Evolutionary conservation across 441 rosid genomes (phyloP), one percentile per base, ranked within the genome.

Genomic region (Populus hybrid): DNA sequence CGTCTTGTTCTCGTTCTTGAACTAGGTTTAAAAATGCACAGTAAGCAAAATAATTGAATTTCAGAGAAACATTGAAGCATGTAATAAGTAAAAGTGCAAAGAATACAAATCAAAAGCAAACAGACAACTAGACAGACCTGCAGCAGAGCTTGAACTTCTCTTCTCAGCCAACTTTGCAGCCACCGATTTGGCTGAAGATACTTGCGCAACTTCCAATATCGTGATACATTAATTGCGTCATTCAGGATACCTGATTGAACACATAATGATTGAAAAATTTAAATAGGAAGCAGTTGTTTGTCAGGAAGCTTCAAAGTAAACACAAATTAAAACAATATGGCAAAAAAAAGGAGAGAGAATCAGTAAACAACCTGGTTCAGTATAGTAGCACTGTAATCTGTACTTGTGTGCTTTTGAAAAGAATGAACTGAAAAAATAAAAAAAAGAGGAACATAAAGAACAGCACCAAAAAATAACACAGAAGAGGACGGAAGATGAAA

Each of bases 101-200:
- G 65, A 53, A 9, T 6, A 30, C 34, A 68, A 67, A 75, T 50
- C 46, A 53, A n/a, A 67, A 24, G 35, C 21, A 53, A 75, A 71
- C 23, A 8, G 57, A 59, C 36, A 67, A 66, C 78, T 36, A 74
- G 59, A 65, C 46, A 66, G 57, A 94, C 99, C 95, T 91, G 97
- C 88, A 91, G 84, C 50, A 94, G 83, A 84, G 99, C 90, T 81
- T 95, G 98, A 76, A 91, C 80, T 86, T 95, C 99, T 76, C 97
- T 92, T 86, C 78, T 90, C 86, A 92, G 80, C 98, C 98, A 94
- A 67, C 80, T 71, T 57, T 84, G 88, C 66, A 94, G 89, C 94
- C 96, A 89, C 36, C 72, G 82, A 76, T 89, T 94, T 59, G 86
- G 82, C 71, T 89, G 93, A 74, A 85, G 89, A 74, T 86, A 89